phyloP scores from a whole-genome alignment of 2,329 filamentous ascomycete species.

The Dactylellina drechsleri region DNA sequence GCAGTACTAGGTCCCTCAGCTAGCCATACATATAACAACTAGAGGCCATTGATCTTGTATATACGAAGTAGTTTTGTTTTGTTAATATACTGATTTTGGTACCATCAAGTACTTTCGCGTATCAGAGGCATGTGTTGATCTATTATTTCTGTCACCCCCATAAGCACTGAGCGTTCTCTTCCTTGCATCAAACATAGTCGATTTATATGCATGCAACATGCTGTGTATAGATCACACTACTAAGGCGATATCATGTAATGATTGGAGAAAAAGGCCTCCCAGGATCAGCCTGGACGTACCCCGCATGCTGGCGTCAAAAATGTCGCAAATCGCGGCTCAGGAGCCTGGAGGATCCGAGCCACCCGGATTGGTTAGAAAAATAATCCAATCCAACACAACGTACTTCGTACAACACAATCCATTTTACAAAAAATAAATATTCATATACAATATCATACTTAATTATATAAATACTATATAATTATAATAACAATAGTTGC shows the following conservation, averaged over 20 bases:
- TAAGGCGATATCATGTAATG: conserved; percentile 28
- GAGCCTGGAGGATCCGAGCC: conserved; percentile 26
- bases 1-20: too few relatives aligned
- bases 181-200: conserved; percentile 29
- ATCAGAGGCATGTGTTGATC: too few relatives aligned
- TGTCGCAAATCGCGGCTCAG: conserved; percentile 28
- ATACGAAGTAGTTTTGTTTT: too few relatives aligned
- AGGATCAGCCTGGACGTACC: conserved; percentile 25
- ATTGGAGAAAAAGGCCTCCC: conserved; percentile 24
- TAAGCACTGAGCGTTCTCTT: conserved; percentile 23
- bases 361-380: conserved; percentile 24
- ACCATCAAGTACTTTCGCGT: too few relatives aligned
- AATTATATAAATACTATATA: conserved; percentile 26
- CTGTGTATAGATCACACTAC: conserved; percentile 30
- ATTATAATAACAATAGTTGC: conserved; percentile 21
- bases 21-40: too few relatives aligned
- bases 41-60: too few relatives aligned
- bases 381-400: conserved; percentile 18
- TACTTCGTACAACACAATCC: conserved; percentile 22
- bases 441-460: conserved; percentile 30
- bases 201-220: conserved; percentile 23
- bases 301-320: conserved; percentile 28
- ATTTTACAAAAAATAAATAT: conserved; percentile 21
- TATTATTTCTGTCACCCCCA: too few relatives aligned
- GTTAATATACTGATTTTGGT: too few relatives aligned